Evolutionary conservation across 129 eudicot genomes (phyloP).

Genomic region (Escallonia rubra): DNA sequence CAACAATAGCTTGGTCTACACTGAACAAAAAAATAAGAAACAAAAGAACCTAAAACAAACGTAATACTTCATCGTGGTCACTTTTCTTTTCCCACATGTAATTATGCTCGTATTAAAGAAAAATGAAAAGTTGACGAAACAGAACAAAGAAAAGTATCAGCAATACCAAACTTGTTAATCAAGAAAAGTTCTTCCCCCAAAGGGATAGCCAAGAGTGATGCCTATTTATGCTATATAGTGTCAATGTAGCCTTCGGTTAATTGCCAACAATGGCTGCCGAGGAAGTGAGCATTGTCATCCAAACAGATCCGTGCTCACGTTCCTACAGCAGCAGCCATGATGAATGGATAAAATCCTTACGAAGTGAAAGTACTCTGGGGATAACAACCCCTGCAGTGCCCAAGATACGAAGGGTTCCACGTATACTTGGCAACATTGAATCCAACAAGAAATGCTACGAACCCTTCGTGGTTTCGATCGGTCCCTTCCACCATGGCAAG

Average conservation of each 20-base stretch:
- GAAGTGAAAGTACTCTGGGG: neutral
- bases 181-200: neutral
- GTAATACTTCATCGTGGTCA: no score
- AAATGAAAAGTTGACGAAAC: no score
- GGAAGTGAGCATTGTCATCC: neutral
- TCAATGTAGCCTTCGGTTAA: neutral
- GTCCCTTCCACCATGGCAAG: constrained; percentile 33
- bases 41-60: no score
- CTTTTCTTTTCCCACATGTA: no score
- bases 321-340: neutral
- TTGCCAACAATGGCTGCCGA: neutral
- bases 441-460: constrained; percentile 21
- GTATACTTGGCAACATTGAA: constrained; percentile 9
- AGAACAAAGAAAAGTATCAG: no score
- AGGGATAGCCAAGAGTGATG: neutral
- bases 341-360: constrained; percentile 15
- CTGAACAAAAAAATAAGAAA: no score
- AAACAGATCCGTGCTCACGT: neutral
- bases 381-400: constrained; percentile 1
- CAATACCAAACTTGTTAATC: neutral
- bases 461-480: constrained; percentile 35
- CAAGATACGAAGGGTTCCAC: constrained; percentile 18
- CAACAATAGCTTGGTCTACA: no score
- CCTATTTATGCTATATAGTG: neutral
- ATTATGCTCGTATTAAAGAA: no score